Base-by-base conservation (phyloP, 306 rosid species). In the Rosa multiflora region DNA sequence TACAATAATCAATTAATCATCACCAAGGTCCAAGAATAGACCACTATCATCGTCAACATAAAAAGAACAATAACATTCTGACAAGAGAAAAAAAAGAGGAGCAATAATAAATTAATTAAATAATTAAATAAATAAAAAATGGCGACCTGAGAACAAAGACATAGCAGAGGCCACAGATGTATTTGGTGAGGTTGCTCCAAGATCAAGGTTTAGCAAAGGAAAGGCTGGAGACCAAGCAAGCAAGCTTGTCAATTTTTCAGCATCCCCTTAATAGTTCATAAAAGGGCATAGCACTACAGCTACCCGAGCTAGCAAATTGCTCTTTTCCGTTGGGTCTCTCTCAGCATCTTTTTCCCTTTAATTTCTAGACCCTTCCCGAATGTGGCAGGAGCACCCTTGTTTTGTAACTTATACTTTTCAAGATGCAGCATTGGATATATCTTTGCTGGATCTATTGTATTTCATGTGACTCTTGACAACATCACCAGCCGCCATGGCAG, bases 381-480 rank as follows among this genome's bases (percentile, higher is more conserved):
- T 1, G 66, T 59, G 39, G 67, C 4, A 61, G 15, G 15, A 61
- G 17, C 17, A 61, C 35, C 29, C 35, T 23, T 23, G 66, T 52
- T n/a, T 7, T 20, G 2, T 26, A 12, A 61, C 67, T 61, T 61
- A 26, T 61, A 12, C 14, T 61, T 39, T 23, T 61, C 40, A 61
- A 26, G 39, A 61, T 10, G 67, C 67, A 61, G 40, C 5, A 29
- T 26, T 62, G 18, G 68, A 29, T 29, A 62, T 26, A 62, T 62
- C 42, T 62, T 62, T 62, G 42, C 42, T 84, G 77, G 96, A 89
- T 78, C 96, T 87, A 72, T 91, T 91, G 88, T 86, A 91, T 75
- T 91, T 91, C 96, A 91, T 91, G 85, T 91, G 96, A 79, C 96
- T 91, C 82, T 67, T 87, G n/a, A 91, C 93, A 26, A 62, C 14